Conservation (phyloP, 1,284 basidiomycete species). For the Naganishia sp. region DNA sequence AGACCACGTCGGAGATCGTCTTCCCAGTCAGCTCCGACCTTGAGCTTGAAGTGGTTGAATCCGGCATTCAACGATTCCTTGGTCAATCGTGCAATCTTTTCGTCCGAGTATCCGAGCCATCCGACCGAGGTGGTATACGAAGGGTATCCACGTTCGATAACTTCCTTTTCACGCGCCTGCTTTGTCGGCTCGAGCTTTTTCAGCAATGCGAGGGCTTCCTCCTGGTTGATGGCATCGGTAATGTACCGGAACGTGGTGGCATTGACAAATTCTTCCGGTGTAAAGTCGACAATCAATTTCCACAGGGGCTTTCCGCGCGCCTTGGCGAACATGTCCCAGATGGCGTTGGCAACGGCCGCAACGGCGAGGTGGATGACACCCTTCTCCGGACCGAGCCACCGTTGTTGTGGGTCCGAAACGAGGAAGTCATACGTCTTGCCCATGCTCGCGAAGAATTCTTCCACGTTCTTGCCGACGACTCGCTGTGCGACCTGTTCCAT, state of each 20-base stretch:
- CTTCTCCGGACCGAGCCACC: slow-evolving; percentile 67
- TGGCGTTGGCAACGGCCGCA: slow-evolving; percentile 59
- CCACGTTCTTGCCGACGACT: slow-evolving; percentile 79
- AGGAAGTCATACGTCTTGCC: slow-evolving; percentile 62
- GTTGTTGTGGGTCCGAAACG: slow-evolving; percentile 79
- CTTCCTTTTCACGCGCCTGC: slow-evolving; percentile 71
- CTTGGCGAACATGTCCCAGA: slow-evolving; percentile 59
- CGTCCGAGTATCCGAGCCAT: slow-evolving; percentile 88
- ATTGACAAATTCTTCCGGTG: slow-evolving; percentile 77
- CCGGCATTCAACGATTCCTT: slow-evolving; percentile 79
- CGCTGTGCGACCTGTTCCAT: slow-evolving; percentile 76
- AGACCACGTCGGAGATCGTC: slow-evolving; percentile 83
- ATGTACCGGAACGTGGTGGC: slow-evolving; percentile 88
- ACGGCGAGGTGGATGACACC: slow-evolving; percentile 61
- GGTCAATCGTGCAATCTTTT: slow-evolving; percentile 83
- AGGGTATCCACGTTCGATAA: slow-evolving; percentile 72
- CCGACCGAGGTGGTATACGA: slow-evolving; percentile 94
- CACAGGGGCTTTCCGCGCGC: slow-evolving; percentile 59
- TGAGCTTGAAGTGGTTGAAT: slow-evolving; percentile 97
- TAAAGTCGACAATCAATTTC: slow-evolving; percentile 61
- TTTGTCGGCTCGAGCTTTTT: slow-evolving; percentile 75
- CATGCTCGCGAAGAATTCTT: slow-evolving; percentile 84
- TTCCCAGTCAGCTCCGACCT: slow-evolving; percentile 80
- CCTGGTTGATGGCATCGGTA: slow-evolving; percentile 85
- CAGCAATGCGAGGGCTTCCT: slow-evolving; percentile 82